Percentiles rank a stretch among this genome's conserved stretches.
phyloP scores from a whole-genome alignment of 495 filamentous ascomycete genomes.

The Hypoxylon fragiforme region DNA sequence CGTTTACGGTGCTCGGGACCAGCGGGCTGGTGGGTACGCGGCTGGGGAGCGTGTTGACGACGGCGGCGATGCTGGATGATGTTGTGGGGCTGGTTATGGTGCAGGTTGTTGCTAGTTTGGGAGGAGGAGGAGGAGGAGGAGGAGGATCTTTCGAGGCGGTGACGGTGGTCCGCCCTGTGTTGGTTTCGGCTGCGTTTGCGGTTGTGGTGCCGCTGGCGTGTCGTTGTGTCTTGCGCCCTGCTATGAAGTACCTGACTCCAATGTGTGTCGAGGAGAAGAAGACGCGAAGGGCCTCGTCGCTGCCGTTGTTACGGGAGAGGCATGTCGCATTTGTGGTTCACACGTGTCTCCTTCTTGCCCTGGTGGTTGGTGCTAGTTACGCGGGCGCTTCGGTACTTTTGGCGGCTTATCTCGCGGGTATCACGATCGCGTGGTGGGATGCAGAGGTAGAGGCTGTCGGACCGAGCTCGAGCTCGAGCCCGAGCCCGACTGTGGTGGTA shows the following conservation, averaged over 20 bases:
- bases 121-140: conserved; percentile 25
- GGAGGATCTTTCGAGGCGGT: conserved; percentile 15
- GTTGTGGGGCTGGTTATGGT: conserved; percentile 81
- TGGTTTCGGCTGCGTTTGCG: conserved; percentile 61
- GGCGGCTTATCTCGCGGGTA: conserved; percentile 70
- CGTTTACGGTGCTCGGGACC: conserved; percentile 71
- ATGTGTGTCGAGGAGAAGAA: background rate
- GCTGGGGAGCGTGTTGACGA: conserved; percentile 68
- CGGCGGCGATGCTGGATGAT: conserved; percentile 83
- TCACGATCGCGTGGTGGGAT: conserved; percentile 58
- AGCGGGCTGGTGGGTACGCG: conserved; percentile 59
- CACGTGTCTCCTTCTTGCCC: conserved; percentile 52
- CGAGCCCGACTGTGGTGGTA: too few species aligned
- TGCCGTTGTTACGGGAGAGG: conserved; percentile 23
- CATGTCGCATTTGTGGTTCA: conserved; percentile 46
- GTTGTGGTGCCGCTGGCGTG: conserved; percentile 51
- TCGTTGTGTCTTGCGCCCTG: conserved; percentile 48
- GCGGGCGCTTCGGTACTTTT: conserved; percentile 72
- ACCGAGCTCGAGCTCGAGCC: too few species aligned
- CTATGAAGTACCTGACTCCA: too few species aligned
- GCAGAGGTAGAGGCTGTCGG: too few species aligned
- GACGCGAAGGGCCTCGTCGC: background rate
- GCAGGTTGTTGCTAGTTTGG: conserved; percentile 60
- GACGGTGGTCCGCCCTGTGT: conserved; percentile 60
- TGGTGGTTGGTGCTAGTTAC: conserved; percentile 62